Evolutionary conservation across 495 filamentous ascomycete genomes (phyloP).

Genomic region (Podospora australis): DNA sequence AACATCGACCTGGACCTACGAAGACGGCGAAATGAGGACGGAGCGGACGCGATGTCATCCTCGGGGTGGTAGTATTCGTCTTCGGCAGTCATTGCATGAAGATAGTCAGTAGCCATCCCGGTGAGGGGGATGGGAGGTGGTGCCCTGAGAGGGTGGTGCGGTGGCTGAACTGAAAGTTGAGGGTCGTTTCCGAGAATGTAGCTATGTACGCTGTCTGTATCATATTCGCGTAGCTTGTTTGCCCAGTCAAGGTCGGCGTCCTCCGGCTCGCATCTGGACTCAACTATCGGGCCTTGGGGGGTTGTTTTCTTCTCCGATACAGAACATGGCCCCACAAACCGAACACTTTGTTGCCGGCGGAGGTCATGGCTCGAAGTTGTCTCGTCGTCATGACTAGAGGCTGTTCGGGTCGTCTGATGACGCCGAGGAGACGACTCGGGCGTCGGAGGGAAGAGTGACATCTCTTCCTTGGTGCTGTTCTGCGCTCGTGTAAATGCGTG

Average conservation of each 20-base stretch:
- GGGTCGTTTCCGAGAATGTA: neutral
- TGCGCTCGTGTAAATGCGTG: constrained; percentile 56
- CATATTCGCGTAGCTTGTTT: constrained; percentile 2
- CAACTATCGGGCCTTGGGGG: neutral
- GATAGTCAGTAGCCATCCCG: constrained; percentile 23
- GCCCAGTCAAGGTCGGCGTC: neutral
- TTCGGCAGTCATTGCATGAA: constrained; percentile 28
- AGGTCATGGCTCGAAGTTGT: constrained; percentile 19
- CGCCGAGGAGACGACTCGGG: constrained; percentile 18
- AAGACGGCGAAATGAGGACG: constrained; percentile 69
- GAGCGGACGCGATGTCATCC: constrained; percentile 55
- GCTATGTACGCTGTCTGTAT: constrained; percentile 6
- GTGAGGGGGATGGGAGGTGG: constrained; percentile 16
- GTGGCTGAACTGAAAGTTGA: neutral
- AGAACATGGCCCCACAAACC: constrained; percentile 43
- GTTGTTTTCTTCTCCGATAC: constrained; percentile 16
- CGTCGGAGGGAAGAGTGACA: constrained; percentile 27
- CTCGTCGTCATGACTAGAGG: neutral
- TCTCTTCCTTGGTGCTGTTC: constrained; percentile 39
- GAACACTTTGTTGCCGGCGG: constrained; percentile 46
- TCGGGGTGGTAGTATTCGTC: constrained; percentile 50
- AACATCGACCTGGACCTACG: constrained; percentile 72
- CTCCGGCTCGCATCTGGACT: neutral
- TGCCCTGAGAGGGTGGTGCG: constrained; percentile 9
- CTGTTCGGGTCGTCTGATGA: neutral